Conservation (phyloP, 495 filamentous ascomycete genomes). For the Aspergillus kassunensis region DNA sequence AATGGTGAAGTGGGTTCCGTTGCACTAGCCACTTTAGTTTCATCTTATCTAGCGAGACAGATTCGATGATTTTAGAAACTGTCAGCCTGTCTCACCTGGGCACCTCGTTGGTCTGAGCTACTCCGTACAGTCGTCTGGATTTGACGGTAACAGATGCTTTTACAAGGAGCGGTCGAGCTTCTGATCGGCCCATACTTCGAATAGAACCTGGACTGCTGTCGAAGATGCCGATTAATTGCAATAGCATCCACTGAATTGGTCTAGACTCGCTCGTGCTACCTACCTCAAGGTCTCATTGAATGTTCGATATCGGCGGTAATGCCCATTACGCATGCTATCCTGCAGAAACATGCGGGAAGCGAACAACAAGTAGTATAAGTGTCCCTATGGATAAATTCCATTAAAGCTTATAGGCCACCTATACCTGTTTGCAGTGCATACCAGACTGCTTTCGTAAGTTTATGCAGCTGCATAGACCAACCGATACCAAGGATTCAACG, state of each 20-base stretch:
- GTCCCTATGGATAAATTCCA: background rate
- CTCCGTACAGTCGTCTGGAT: too few relatives aligned
- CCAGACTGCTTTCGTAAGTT: constrained; percentile 2
- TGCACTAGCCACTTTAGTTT: too few relatives aligned
- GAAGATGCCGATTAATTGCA: background rate
- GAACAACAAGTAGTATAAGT: background rate
- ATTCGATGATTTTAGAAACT: too few relatives aligned
- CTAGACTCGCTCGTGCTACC: constrained; percentile 1
- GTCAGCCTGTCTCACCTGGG: too few relatives aligned
- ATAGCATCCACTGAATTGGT: background rate
- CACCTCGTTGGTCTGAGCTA: background rate
- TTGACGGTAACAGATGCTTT: background rate
- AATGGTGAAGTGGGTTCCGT: background rate
- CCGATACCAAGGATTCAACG: constrained; percentile 2
- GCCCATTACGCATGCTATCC: background rate
- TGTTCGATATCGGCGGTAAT: too few relatives aligned
- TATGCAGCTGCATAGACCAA: constrained; percentile 1
- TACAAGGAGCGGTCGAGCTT: background rate
- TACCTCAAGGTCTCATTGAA: too few relatives aligned
- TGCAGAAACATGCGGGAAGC: background rate
- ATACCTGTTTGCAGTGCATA: constrained; percentile 2
- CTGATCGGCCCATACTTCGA: background rate
- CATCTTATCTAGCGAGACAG: too few relatives aligned
- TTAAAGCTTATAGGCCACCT: background rate
- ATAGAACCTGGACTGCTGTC: background rate